These are phyloP conservation scores for Chenopodium quinoa DNA, from an alignment of 148 eudicot genomes.

Conservation along the genomic window DNA sequence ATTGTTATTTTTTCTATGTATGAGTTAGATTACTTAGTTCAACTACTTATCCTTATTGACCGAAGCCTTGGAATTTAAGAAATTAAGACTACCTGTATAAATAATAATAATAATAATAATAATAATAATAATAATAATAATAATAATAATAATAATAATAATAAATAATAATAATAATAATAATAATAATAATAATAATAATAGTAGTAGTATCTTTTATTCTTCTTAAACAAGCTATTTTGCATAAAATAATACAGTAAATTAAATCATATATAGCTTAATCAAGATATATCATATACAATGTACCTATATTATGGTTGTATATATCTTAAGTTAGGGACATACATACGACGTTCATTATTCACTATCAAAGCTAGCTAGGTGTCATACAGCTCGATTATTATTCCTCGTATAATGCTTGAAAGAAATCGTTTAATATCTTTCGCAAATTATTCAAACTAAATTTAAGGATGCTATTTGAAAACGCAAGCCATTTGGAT, in stretches of 20 bases:
- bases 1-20: not conserved
- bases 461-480: not conserved
- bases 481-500: not conserved
- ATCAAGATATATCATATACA: not conserved
- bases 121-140: not conserved
- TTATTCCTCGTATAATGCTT: conserved; percentile 3
- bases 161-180: not conserved
- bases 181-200: not conserved
- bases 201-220: not conserved
- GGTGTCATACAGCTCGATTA: conserved; percentile 22
- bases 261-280: not conserved
- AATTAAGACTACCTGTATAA: not conserved
- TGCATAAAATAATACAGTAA: not conserved
- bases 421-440: not conserved
- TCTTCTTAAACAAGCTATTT: not conserved
- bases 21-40: conserved; percentile 7
- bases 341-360: not conserved
- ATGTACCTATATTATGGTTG: not conserved
- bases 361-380: conserved; percentile 20
- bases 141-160: not conserved
- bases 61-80: not conserved
- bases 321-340: not conserved
- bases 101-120: not conserved
- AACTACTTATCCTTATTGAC: conserved; percentile 3
- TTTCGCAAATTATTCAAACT: not conserved